Conservation (phyloP, 164 flowering plant species). For the Tetracentron sinense region DNA sequence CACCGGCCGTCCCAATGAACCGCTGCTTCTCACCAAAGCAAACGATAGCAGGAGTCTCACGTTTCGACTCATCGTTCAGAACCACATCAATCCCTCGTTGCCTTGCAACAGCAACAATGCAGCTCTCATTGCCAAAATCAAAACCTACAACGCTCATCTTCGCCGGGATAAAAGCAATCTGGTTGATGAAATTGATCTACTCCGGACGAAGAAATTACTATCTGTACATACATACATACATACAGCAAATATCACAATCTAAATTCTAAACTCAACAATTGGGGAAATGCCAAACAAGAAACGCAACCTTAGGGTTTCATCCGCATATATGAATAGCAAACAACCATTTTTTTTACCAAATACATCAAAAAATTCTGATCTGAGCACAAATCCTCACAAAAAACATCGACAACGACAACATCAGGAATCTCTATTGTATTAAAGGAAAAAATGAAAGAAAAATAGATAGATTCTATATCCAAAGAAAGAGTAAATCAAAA, state of each 20-base stretch:
- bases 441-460: too few relatives aligned
- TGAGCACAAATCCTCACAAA: too few relatives aligned
- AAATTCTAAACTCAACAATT: too few relatives aligned
- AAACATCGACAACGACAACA: too few relatives aligned
- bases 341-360: too few relatives aligned
- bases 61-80: conserved; percentile 91
- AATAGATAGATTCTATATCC: neutral
- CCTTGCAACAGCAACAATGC: conserved; percentile 91
- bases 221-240: too few relatives aligned
- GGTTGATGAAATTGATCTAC: neutral
- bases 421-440: too few relatives aligned
- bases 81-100: conserved; percentile 95
- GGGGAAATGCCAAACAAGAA: too few relatives aligned
- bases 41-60: conserved; percentile 93
- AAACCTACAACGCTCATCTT: conserved; percentile 97
- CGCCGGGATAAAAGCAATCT: neutral
- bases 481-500: neutral
- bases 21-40: conserved; percentile 95
- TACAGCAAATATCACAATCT: too few relatives aligned
- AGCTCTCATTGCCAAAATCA: conserved; percentile 90
- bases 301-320: too few relatives aligned
- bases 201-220: neutral
- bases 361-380: too few relatives aligned
- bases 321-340: too few relatives aligned
- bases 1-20: conserved; percentile 92